Conservation (phyloP, 2,329 filamentous ascomycete species). For the Clonostachys sp. region DNA sequence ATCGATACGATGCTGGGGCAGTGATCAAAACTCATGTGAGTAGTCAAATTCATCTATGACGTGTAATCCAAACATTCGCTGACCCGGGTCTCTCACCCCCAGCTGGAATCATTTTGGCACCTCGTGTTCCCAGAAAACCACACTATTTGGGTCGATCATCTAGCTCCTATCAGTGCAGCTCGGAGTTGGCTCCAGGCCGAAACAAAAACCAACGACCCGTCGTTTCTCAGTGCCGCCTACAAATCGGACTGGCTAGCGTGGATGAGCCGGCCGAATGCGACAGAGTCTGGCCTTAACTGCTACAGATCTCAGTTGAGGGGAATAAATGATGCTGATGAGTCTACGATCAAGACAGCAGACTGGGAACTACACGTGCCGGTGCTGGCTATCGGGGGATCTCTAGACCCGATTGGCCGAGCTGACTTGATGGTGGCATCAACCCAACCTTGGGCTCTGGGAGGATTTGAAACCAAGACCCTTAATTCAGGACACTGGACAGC, state of each 20-base stretch:
- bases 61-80: too few relatives aligned
- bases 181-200: neutral
- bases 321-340: neutral
- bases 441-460: neutral
- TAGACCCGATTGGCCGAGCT: neutral
- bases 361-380: neutral
- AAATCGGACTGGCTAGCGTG: neutral
- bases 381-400: neutral
- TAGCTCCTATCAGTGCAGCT: neutral
- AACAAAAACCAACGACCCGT: neutral
- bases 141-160: neutral
- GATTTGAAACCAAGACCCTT: neutral
- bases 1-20: conserved; percentile 7
- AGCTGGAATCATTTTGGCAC: neutral
- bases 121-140: neutral
- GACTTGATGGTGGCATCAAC: neutral
- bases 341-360: neutral
- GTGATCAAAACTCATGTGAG: conserved; percentile 4
- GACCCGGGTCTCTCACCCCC: neutral
- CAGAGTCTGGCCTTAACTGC: neutral
- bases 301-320: neutral
- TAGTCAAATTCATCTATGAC: neutral
- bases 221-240: neutral
- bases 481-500: neutral
- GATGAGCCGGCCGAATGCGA: neutral